Evolutionary conservation across 768 basidiomycete genomes (phyloP), one percentile per base, ranked within the genome.

Genomic region (Mycena albidolilacea): DNA sequence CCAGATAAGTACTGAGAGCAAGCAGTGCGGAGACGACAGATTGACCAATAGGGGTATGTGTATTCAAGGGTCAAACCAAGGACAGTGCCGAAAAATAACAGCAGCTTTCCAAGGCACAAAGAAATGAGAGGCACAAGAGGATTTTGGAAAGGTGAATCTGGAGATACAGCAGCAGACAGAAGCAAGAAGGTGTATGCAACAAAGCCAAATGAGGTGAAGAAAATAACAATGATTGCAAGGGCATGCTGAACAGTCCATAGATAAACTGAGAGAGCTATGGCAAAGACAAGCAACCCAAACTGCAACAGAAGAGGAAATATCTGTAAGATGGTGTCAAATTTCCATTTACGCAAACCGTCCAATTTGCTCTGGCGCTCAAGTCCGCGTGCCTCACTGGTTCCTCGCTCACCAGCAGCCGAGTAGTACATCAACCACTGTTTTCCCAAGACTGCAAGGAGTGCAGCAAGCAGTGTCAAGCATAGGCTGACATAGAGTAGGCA

Each of bases 341-440:
- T 61, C 60, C 60, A 61, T 10, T 21, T 61, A 7, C 17, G 39
- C n/a, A 64, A 23, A 12, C 63, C 63, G n/a, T 64, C 63, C 3
- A 64, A 15, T 50, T 64, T 64, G 3, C 46, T 21, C 35, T 64
- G 63, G 17, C 63, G 63, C 23, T 64, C 46, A 7, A 64, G 46
- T 12, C 63, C 63, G 5, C 63, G 44, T 15, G 43, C 46, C 38
- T 64, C 63, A 17, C 48, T 23, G 0, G 46, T 35, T 3, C 63
- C 63, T 37, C 46, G 5, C 10, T 64, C 46, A 0, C 63, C 63
- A 37, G 63, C 63, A 9, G 43, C 63, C 15, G 8, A 9, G 17
- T 64, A 64, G 46, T 64, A n/a, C 63, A 64, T 64, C 17, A 64
- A 15, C 63, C 63, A 64, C 15, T 64, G 63, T n/a, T 50, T 64